Conservation (phyloP, 2,329 filamentous ascomycete genomes). For the Pyricularia sp. region DNA sequence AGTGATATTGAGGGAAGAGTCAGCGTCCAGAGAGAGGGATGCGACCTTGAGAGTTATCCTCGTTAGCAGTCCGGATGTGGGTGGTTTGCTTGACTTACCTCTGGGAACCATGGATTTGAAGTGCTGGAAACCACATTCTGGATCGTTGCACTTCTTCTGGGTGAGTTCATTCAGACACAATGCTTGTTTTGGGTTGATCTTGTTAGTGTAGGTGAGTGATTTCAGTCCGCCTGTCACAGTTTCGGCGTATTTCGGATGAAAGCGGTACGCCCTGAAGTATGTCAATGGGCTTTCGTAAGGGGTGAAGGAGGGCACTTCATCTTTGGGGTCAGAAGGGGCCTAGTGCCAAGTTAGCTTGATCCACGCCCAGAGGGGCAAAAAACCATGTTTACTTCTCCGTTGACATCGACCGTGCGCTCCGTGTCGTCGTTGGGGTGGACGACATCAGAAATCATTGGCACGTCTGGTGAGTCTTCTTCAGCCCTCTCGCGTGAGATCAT, state of each 20-base stretch:
- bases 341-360: neutral
- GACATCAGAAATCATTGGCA: conserved; percentile 22
- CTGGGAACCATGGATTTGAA: conserved; percentile 62
- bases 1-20: conserved; percentile 23
- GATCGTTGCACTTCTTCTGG: conserved; percentile 60
- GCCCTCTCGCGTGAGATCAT: conserved; percentile 6
- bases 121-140: conserved; percentile 71
- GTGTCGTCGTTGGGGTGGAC: conserved; percentile 14
- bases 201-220: conserved; percentile 89
- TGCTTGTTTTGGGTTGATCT: conserved; percentile 65
- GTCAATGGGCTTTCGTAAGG: conserved; percentile 79
- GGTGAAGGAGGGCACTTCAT: conserved; percentile 11
- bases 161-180: conserved; percentile 70
- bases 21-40: conserved; percentile 35
- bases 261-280: conserved; percentile 81
- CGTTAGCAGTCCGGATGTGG: conserved; percentile 17
- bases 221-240: conserved; percentile 67
- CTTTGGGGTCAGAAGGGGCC: neutral
- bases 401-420: conserved; percentile 16
- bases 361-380: conserved; percentile 12
- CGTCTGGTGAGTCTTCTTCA: conserved; percentile 10
- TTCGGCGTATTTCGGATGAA: conserved; percentile 67
- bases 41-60: conserved; percentile 1
- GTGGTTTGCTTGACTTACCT: conserved; percentile 52
- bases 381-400: conserved; percentile 34